Evolutionary conservation across 495 filamentous ascomycete genomes (phyloP).

Genomic region (Xanthoparmelia taractica): DNA sequence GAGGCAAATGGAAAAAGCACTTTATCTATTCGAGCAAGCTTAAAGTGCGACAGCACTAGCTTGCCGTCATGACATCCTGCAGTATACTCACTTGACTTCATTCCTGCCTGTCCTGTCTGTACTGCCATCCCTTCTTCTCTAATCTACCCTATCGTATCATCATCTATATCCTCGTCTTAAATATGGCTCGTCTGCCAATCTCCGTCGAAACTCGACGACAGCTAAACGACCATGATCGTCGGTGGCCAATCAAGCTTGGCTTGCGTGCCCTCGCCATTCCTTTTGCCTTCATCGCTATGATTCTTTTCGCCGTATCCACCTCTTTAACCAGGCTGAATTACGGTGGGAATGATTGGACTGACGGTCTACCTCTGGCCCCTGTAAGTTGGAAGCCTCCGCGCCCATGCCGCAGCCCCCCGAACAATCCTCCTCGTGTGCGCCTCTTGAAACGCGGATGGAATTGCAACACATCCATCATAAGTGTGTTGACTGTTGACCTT

Average conservation of each 20-base stretch:
- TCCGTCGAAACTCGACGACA: conserved; percentile 17
- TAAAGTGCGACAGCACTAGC: conserved; percentile 8
- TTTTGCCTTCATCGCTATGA: conserved; percentile 25
- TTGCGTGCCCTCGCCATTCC: conserved; percentile 22
- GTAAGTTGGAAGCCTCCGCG: conserved; percentile 17
- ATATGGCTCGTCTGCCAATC: conserved; percentile 12
- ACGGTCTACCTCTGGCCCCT: conserved; percentile 24
- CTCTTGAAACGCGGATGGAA: conserved; percentile 10
- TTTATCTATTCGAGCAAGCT: neutral
- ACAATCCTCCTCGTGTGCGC: neutral
- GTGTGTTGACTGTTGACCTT: neutral
- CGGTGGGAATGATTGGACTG: conserved; percentile 25
- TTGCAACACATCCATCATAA: neutral
- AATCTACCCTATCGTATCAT: neutral
- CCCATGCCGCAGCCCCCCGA: neutral
- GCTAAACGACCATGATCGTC: conserved; percentile 20
- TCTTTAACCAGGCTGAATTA: conserved; percentile 16
- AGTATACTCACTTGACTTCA: neutral
- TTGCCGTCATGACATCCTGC: neutral
- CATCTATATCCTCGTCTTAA: neutral
- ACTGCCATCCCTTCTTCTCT: neutral
- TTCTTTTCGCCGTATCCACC: conserved; percentile 24
- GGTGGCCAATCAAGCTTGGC: conserved; percentile 23
- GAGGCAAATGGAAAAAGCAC: too few relatives aligned
- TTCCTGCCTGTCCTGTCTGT: neutral